Conservation (phyloP, 768 basidiomycete species). For the Leucosporidium scottii region DNA sequence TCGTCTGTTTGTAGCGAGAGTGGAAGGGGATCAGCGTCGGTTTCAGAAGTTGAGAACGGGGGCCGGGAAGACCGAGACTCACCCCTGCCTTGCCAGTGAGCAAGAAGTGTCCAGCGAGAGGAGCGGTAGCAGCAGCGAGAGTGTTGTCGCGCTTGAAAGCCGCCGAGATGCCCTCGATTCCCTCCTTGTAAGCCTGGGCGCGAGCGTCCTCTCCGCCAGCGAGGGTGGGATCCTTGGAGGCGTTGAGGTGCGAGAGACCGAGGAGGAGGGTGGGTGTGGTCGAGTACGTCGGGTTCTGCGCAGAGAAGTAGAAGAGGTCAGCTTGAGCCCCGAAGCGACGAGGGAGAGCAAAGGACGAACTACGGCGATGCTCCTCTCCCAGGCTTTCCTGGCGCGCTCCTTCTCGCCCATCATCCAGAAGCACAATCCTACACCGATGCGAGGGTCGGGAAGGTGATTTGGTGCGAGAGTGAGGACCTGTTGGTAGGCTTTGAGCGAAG, state of each 20-base stretch:
- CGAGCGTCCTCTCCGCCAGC: slow-evolving; percentile 55
- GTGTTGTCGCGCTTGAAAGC: slow-evolving; percentile 73
- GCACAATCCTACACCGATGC: slow-evolving; percentile 91
- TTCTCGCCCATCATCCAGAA: slow-evolving; percentile 83
- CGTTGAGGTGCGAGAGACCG: slow-evolving; percentile 77
- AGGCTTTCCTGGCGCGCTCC: slow-evolving; percentile 73
- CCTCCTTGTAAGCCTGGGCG: slow-evolving; percentile 54
- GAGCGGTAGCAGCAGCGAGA: slow-evolving; percentile 72
- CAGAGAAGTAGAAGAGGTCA: background rate
- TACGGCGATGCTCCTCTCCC: slow-evolving; percentile 80
- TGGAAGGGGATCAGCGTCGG: background rate
- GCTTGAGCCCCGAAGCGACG: background rate
- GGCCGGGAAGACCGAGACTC: slow-evolving; percentile 25
- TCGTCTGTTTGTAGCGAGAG: slow-evolving; percentile 49
- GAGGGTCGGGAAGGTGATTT: slow-evolving; percentile 76
- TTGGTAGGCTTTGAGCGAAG: slow-evolving; percentile 79
- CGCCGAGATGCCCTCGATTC: slow-evolving; percentile 56
- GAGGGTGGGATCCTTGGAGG: slow-evolving; percentile 64
- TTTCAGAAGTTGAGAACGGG: no score
- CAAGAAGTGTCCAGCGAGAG: slow-evolving; percentile 69
- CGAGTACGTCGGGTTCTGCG: slow-evolving; percentile 23
- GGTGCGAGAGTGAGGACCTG: slow-evolving; percentile 71
- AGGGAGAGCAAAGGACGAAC: slow-evolving; percentile 48
- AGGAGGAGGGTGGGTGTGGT: slow-evolving; percentile 75
- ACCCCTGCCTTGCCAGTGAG: slow-evolving; percentile 55